These are phyloP conservation scores for Botryotinia globosa DNA, from an alignment of 2,329 filamentous ascomycete species.

Conservation along the genomic window DNA sequence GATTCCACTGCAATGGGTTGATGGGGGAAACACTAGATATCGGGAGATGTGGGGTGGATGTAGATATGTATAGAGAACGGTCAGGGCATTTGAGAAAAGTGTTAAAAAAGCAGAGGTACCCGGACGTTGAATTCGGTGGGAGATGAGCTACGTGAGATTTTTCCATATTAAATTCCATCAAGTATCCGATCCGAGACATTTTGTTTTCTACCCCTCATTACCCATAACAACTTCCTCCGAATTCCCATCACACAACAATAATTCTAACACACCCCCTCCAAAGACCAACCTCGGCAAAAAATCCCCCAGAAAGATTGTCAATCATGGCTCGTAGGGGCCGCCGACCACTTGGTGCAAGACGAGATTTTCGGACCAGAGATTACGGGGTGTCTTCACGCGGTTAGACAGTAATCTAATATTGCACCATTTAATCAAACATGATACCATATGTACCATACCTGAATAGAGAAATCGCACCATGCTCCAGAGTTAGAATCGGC, in stretches of 20 bases:
- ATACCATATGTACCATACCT: background rate
- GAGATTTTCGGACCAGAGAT: background rate
- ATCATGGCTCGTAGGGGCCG: background rate
- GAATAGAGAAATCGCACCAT: background rate
- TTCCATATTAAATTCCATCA: background rate
- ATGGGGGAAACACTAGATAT: background rate
- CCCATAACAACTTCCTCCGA: background rate
- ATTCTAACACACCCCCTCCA: background rate
- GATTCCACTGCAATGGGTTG: background rate
- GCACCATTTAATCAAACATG: too few species aligned
- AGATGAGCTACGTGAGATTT: background rate
- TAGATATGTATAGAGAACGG: background rate
- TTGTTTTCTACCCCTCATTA: background rate
- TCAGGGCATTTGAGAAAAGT: background rate
- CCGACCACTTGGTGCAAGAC: background rate
- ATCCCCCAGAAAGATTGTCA: background rate
- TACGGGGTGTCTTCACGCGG: background rate
- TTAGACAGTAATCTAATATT: background rate
- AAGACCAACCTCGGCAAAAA: background rate
- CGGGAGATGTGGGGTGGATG: background rate
- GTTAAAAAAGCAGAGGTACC: background rate
- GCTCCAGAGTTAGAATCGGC: background rate
- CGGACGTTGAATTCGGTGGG: background rate
- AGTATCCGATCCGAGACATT: background rate
- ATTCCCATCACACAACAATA: too few species aligned